Conservation (phyloP, 352 stramenopile genomes). For the Phytopythium ostracodes region DNA sequence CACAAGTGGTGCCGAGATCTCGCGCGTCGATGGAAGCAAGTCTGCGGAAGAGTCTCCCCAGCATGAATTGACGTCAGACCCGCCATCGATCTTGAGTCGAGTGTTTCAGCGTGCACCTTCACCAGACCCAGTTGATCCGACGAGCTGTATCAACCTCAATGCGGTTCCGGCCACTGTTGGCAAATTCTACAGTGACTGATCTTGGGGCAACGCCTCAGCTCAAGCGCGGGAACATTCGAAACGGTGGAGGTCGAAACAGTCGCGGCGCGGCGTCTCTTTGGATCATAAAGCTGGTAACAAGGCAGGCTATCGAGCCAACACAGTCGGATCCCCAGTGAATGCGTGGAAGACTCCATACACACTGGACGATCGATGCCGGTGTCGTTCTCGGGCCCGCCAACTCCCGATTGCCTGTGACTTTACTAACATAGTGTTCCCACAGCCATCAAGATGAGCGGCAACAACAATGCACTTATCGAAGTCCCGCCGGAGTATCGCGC, state of each 20-base stretch:
- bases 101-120: neutral
- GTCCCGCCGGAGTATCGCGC: conserved; percentile 36
- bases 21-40: neutral
- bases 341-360: neutral
- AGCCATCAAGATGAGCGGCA: neutral
- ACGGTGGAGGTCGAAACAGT: neutral
- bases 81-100: neutral
- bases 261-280: conserved; percentile 1
- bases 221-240: conserved; percentile 1
- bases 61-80: neutral
- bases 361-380: neutral
- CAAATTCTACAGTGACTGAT: neutral
- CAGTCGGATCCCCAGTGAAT: neutral
- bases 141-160: neutral
- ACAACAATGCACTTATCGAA: conserved; percentile 14
- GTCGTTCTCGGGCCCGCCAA: neutral
- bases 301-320: neutral
- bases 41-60: neutral
- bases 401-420: neutral
- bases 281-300: neutral
- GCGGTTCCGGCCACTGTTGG: neutral
- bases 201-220: neutral
- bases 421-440: neutral
- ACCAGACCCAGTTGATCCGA: neutral
- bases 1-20: neutral